Evolutionary conservation across 2,329 filamentous ascomycete species (phyloP), one percentile per base, ranked within the genome.

Genomic region (Rosellinia necatrix): DNA sequence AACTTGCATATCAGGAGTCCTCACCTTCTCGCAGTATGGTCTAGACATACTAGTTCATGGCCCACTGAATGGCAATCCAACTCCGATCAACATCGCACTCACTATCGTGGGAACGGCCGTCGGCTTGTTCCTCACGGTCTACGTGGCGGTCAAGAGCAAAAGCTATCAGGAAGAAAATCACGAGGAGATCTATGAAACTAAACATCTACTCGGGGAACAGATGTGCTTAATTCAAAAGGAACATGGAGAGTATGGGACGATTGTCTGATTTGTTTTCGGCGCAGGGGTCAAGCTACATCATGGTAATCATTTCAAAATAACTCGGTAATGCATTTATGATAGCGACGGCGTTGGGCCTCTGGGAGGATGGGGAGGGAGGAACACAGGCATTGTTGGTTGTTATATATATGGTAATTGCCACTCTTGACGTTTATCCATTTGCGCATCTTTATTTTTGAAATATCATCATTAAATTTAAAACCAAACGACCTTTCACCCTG

Each of bases 11-110:
- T 88, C 89, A 0, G 89, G 89, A 2, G 64, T 91, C 0, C 79
- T 88, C 58, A 91, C 90, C 68, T 87, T 92, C 68, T 76, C 81
- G 0, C 89, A 92, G 71, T 83, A 85, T 0, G 88, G 81, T 0
- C 76, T 92, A 35, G 89, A 92, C 66, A 80, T 84, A 0, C 72
- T 89, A 7, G 89, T 87, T 0, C 85, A 90, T 63, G 78, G 80
- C 3, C 73, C 75, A 0, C 88, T 90, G 59, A 62, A 77, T 7
- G 79, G 82, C 21, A 75, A 90, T 66, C 87, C 88, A 0, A 75
- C 85, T 0, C 85, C 85, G 0, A 79, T 90, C 21, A 90, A 91
- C 67, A 61, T 83, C 2, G 74, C 80, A 0, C 72, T 91, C 13
- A 77, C 86, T 2, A 67, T 70, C 1, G 47, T 76, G 0, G 87